Evolutionary conservation across 2,329 filamentous ascomycete genomes (phyloP), one percentile per base, ranked within the genome.

Genomic region (Alternaria sp.): DNA sequence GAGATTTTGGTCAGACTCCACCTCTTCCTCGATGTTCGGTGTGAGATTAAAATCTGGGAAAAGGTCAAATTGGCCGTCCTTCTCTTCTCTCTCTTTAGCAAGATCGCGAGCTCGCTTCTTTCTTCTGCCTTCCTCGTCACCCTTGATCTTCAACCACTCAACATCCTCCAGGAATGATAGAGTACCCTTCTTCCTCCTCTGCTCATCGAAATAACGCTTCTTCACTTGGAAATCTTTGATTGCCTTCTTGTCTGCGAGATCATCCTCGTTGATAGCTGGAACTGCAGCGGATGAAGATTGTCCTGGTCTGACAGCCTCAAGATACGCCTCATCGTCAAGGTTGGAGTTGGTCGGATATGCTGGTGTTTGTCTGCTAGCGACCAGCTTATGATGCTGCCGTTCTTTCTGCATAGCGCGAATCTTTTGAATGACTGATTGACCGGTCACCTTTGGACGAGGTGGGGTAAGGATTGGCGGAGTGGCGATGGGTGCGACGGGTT

Each of bases 141-240:
- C 54, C 45, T 57, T 23, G 12, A 79, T 68, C 55, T 61, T 72
- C 64, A 75, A 65, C 75, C 72, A 79, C 20, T 72, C 72, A 25
- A 79, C 46, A 3, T 79, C 71, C 26, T 77, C 61, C 8, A 45
- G 43, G 55, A 79, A 76, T 2, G 49, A 46, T 0, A 78, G 65
- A 3, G 28, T 50, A 9, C 75, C 72, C 14, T 57, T 58, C 23
- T 66, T 68, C 9, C 11, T 49, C 47, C 51, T 72, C 5, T 76
- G 41, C 0, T 63, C 51, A 2, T 77, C 67, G 33, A 69, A 79
- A 15, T 72, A 21, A 0, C 44, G 61, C 58, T 75, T 71, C 41
- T 71, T 62, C 28, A 63, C 59, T 26, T 70, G 10, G 26, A 65
- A 79, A n/a, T 71, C 55, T 8, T 54, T 61, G 3, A 14, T 8